These are phyloP conservation scores for Spirogloea muscicola DNA, from an alignment of 139 green algal species.

Conservation along the genomic window DNA sequence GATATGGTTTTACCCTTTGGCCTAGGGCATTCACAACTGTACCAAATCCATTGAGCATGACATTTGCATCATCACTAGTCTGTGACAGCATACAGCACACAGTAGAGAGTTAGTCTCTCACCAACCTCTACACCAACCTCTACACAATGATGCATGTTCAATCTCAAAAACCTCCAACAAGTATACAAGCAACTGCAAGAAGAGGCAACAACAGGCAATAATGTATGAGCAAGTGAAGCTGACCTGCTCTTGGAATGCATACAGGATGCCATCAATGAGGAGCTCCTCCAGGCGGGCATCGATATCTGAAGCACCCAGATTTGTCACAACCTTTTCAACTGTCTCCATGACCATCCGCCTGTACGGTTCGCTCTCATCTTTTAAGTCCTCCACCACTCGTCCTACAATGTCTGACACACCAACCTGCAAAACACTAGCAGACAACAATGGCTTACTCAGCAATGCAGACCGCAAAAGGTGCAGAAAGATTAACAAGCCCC, in stretches of 20 bases:
- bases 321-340: slow-evolving; percentile 83
- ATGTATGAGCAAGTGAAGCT: slow-evolving; percentile 21
- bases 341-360: slow-evolving; percentile 96
- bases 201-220: background rate
- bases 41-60: slow-evolving; percentile 97
- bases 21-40: slow-evolving; percentile 91
- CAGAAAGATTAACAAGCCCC: too few relatives aligned
- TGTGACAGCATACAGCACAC: slow-evolving; percentile 10
- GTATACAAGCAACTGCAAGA: background rate
- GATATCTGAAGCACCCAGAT: slow-evolving; percentile 86
- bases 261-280: slow-evolving; percentile 97
- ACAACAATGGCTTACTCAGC: too few relatives aligned
- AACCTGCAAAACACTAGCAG: too few relatives aligned
- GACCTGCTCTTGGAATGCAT: slow-evolving; percentile 97
- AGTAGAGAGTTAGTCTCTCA: too few relatives aligned
- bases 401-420: slow-evolving; percentile 83
- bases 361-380: slow-evolving; percentile 98
- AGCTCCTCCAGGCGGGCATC: slow-evolving; percentile 93
- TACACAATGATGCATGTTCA: background rate
- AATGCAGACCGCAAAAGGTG: too few relatives aligned
- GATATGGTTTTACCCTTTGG: slow-evolving; percentile 88
- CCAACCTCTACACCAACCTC: background rate
- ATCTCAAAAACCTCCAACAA: too few relatives aligned
- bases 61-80: slow-evolving; percentile 52
- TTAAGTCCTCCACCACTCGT: slow-evolving; percentile 96